phyloP scores from a whole-genome alignment of 495 filamentous ascomycete genomes.

The Cryomyces minteri region DNA sequence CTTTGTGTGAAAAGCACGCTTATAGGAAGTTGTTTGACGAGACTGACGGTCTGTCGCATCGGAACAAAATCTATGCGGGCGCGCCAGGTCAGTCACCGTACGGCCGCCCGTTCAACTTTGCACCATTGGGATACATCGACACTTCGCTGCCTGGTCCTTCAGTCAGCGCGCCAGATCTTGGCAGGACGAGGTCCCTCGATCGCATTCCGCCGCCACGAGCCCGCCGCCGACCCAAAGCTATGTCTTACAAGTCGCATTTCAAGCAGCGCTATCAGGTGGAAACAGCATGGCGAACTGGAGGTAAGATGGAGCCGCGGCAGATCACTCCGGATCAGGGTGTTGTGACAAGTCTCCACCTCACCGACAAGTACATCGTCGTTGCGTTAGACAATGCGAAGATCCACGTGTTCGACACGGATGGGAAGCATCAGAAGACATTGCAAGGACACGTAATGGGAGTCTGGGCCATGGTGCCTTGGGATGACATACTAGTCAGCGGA shows the following conservation, averaged over 20 bases:
- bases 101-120: neutral
- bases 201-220: neutral
- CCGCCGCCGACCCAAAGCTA: constrained; percentile 21
- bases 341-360: constrained; percentile 88
- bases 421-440: constrained; percentile 70
- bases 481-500: constrained; percentile 84
- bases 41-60: constrained; percentile 17
- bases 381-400: constrained; percentile 97
- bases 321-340: constrained; percentile 93
- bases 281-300: constrained; percentile 86
- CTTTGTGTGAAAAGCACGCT: constrained; percentile 81
- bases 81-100: neutral
- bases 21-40: constrained; percentile 21
- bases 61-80: constrained; percentile 30
- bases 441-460: constrained; percentile 97
- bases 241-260: constrained; percentile 87
- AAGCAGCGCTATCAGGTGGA: constrained; percentile 96
- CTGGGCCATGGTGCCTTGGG: constrained; percentile 99
- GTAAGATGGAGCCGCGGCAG: constrained; percentile 54
- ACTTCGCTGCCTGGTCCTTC: constrained; percentile 10
- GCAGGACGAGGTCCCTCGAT: constrained; percentile 7
- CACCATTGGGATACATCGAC: neutral
- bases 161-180: constrained; percentile 12
- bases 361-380: constrained; percentile 89
- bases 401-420: constrained; percentile 89